Percentiles rank a stretch among this genome's conserved stretches.
These are phyloP conservation scores for Mikania micrantha DNA, from an alignment of 129 eudicot species.

Conservation along the genomic window DNA sequence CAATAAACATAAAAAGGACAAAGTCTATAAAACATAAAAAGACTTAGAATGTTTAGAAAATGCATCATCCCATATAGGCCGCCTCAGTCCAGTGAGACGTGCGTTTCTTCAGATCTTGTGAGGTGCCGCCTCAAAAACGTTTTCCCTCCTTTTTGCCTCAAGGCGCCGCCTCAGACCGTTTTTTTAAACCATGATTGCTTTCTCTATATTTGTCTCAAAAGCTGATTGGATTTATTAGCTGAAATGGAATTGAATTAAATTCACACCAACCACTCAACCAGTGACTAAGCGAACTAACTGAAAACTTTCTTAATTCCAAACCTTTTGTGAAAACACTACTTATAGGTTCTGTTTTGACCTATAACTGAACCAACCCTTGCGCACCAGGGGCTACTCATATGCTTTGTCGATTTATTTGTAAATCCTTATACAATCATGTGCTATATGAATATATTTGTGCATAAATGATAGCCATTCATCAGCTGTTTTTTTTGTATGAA, in stretches of 20 bases:
- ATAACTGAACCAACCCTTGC: not conserved
- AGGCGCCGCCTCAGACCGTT: too few relatives aligned
- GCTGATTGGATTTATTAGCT: not conserved
- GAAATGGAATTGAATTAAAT: not conserved
- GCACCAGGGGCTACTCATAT: not conserved
- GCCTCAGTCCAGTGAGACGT: too few relatives aligned
- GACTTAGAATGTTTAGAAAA: too few relatives aligned
- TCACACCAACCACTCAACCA: not conserved
- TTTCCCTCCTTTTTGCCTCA: too few relatives aligned
- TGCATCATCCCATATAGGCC: too few relatives aligned
- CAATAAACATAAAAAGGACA: too few relatives aligned
- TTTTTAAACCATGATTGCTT: too few relatives aligned
- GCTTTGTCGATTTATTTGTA: not conserved
- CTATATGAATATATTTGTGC: not conserved
- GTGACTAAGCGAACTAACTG: not conserved
- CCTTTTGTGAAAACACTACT: not conserved
- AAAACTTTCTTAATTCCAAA: not conserved
- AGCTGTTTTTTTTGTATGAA: not conserved
- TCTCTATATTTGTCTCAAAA: not conserved
- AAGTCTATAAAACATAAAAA: too few relatives aligned
- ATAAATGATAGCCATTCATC: not conserved
- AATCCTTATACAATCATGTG: not conserved
- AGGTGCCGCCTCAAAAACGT: too few relatives aligned
- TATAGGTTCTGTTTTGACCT: not conserved
- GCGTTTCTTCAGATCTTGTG: too few relatives aligned